Conservation (phyloP, 2,329 filamentous ascomycete species). For the Arthrobotrys musiformis region DNA sequence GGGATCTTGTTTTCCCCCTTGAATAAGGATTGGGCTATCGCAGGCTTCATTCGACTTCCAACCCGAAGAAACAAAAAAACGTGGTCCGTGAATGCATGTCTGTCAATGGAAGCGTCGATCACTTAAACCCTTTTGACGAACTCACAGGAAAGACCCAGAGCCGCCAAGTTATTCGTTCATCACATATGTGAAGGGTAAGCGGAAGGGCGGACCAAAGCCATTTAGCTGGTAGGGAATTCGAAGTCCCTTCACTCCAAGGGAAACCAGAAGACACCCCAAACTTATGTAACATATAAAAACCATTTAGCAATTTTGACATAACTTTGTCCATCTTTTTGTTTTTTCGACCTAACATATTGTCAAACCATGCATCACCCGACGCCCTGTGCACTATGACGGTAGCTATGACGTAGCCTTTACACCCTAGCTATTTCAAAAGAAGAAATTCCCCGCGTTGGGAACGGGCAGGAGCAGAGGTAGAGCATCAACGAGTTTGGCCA, state of each 20-base stretch:
- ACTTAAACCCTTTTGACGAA: slow-evolving; percentile 49
- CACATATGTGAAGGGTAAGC: slow-evolving; percentile 16
- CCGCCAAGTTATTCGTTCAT: slow-evolving; percentile 30
- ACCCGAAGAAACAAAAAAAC: slow-evolving; percentile 49
- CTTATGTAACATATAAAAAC: slow-evolving; percentile 38
- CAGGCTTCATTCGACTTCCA: slow-evolving; percentile 25
- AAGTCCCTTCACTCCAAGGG: slow-evolving; percentile 41
- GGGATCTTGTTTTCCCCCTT: slow-evolving; percentile 42
- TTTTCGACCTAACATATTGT: slow-evolving; percentile 27
- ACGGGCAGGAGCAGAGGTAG: background rate
- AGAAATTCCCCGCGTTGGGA: slow-evolving; percentile 48
- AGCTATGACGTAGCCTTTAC: slow-evolving; percentile 42
- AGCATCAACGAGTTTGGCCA: background rate
- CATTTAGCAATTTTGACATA: slow-evolving; percentile 19
- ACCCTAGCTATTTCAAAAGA: slow-evolving; percentile 22
- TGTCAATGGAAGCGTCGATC: slow-evolving; percentile 54
- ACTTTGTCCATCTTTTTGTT: background rate
- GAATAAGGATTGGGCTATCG: slow-evolving; percentile 18
- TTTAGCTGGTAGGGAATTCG: slow-evolving; percentile 38
- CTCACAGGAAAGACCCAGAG: slow-evolving; percentile 9
- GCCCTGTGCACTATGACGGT: slow-evolving; percentile 50
- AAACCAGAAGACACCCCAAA: slow-evolving; percentile 23
- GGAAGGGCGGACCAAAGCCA: slow-evolving; percentile 24
- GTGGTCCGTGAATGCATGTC: slow-evolving; percentile 52
- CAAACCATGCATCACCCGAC: slow-evolving; percentile 46